Conservation (phyloP, 805 yeast species). For the Candida railenensis region DNA sequence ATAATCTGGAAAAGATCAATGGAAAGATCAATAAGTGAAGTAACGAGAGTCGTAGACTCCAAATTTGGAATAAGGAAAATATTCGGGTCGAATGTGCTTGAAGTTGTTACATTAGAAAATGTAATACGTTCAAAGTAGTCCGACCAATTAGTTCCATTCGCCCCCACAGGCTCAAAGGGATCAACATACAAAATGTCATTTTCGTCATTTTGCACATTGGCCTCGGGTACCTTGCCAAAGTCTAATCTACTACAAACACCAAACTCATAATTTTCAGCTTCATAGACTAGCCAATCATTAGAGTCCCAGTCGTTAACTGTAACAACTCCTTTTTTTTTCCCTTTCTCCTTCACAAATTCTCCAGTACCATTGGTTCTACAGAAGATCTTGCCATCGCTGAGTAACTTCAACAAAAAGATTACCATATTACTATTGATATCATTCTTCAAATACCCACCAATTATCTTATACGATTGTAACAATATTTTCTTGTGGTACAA, state of each 20-base stretch:
- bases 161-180: constrained; percentile 15
- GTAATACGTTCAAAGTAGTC: constrained; percentile 27
- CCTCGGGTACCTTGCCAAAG: constrained; percentile 1
- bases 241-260: constrained; percentile 48
- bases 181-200: constrained; percentile 5
- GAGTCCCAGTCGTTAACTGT: constrained; percentile 23
- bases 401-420: constrained; percentile 34
- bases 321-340: constrained; percentile 15
- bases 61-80: constrained; percentile 24
- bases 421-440: constrained; percentile 44
- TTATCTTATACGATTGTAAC: constrained; percentile 32
- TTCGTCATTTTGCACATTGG: not conserved
- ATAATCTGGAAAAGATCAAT: constrained; percentile 71
- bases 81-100: constrained; percentile 34
- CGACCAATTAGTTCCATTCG: constrained; percentile 27
- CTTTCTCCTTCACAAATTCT: constrained; percentile 14
- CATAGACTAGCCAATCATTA: constrained; percentile 35
- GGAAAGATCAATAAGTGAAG: constrained; percentile 66
- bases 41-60: constrained; percentile 22
- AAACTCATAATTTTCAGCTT: constrained; percentile 48
- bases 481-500: constrained; percentile 37
- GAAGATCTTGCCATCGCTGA: constrained; percentile 37
- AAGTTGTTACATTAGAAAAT: constrained; percentile 20
- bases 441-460: constrained; percentile 30
- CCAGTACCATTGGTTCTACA: constrained; percentile 12